Base-by-base conservation (phyloP, 345 rosid genomes). In the Gossypium herbaceum region DNA sequence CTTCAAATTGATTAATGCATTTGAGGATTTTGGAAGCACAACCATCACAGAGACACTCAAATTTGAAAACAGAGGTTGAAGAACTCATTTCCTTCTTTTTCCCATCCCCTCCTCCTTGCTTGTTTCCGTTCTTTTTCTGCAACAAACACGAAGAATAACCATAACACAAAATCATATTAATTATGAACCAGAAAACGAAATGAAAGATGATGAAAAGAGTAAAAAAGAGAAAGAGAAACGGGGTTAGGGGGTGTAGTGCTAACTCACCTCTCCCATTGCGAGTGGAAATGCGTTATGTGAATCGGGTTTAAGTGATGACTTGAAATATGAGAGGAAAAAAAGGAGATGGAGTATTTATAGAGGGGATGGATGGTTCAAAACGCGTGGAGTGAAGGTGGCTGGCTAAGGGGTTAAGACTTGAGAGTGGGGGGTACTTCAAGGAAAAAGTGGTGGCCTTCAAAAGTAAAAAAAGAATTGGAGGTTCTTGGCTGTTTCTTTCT, bases 41-140 rank as follows among this genome's bases (percentile, higher is more conserved):
- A 2, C 99, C 98, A 3, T 84, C 97, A 64, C 99, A 95, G 60
- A 91, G 90, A 88, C 91, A 90, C 45, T 93, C 92, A 1, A 88
- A 68, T 73, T 88, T 93, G 77, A 95, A 79, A 76, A 93, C 88
- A 72, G 86, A 85, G 12, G 86, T 75, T 17, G 69, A 2, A 1
- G 84, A 29, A n/a, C 75, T 76, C 34, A 79, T 79, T 19, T 80
- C 82, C 19, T 78, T 78, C 24, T 74, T 65, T 34, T 71, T 77
- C 7, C 60, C 78, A 22, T 78, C 50, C 64, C 72, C 85, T 56
- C 78, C 78, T 75, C 78, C 78, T 75, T 79, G 76, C 59, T 78
- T 75, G 65, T 70, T 77, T 57, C 68, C 84, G 0, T 72, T 75
- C 19, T 77, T 81, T 57, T 78, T 68, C 50, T 73, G 74, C 62